phyloP scores from a whole-genome alignment of 2,329 filamentous ascomycete genomes.

The Coniochaeta ligniaria region DNA sequence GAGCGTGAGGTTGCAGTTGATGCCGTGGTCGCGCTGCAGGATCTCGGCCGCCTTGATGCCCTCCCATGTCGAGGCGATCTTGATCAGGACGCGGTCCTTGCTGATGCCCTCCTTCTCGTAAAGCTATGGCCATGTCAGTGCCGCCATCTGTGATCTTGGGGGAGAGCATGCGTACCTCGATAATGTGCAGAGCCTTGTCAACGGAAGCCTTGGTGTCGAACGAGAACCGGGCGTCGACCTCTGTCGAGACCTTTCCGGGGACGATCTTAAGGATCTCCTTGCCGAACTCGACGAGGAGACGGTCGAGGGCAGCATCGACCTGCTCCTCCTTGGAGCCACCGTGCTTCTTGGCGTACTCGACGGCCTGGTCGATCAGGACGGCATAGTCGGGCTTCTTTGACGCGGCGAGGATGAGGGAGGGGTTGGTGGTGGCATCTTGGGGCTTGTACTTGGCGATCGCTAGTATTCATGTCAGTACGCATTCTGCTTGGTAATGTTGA shows the following conservation, averaged over 20 bases:
- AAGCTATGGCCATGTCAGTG: conserved; percentile 51
- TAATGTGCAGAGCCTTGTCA: conserved; percentile 94
- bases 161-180: conserved; percentile 57
- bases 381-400: conserved; percentile 98
- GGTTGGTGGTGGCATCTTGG: conserved; percentile 99
- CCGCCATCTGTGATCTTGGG: background rate
- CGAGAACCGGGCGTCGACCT: conserved; percentile 93
- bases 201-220: conserved; percentile 92
- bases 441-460: conserved; percentile 99
- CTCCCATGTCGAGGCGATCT: conserved; percentile 99
- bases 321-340: conserved; percentile 66
- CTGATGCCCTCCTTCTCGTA: conserved; percentile 88
- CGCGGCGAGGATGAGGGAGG: conserved; percentile 93
- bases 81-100: conserved; percentile 96
- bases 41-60: conserved; percentile 98
- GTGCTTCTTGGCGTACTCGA: conserved; percentile 77
- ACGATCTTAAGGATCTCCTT: conserved; percentile 96
- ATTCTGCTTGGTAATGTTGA: background rate
- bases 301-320: conserved; percentile 86
- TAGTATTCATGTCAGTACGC: conserved; percentile 37
- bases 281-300: conserved; percentile 94
- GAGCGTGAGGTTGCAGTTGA: conserved; percentile 98
- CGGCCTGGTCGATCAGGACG: conserved; percentile 78
- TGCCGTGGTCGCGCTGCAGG: conserved; percentile 87
- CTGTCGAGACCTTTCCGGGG: conserved; percentile 96